Base-by-base conservation (phyloP, 176 grass and related monocot species). In the Juncus inflexus region DNA sequence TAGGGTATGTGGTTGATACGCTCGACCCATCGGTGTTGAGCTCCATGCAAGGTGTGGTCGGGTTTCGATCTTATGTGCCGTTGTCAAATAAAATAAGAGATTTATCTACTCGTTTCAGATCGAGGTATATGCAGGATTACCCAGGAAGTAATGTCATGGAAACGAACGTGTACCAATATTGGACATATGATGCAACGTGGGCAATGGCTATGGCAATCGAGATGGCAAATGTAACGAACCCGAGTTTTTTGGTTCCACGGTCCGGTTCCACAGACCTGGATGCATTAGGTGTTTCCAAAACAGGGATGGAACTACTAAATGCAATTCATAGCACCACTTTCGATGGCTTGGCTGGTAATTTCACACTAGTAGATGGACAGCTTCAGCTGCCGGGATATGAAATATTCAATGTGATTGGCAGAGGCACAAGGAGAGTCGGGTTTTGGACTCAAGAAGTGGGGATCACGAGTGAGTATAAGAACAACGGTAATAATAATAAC, bases 101-200 rank as follows among this genome's bases (percentile, higher is more conserved):
- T 15, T 90, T 90, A 55, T 71, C 15, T 9, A 7, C 40, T 35
- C 54, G 61, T n/a, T 90, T 74, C 45, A 69, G 35, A 12, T 7
- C 52, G 35, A 63, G n/a, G 60, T 78, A 77, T 59, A 43, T 45
- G 57, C 55, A 55, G 43, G 79, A 76, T 39, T 61, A 76, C 58
- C 72, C 72, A 1, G 42, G 37, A 12, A 35, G 9, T 62, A 41
- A 42, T 2, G 2, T 51, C 35, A 41, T 35, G 15, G 77, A 58
- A 12, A 72, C 79, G 35, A 80, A 63, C 12, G 16, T 72, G 14
- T 71, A 62, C 79, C 76, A 86, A 7, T 43, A 65, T 8, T 76
- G 83, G 76, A 76, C 80, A 0, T 83, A 90, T 41, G 87, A 90
- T 43, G 60, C 81, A 5, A 42, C 60, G 52, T 75, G 73, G 83